phyloP scores from a whole-genome alignment of 2,329 filamentous ascomycete species.

The Daldinia sp. region DNA sequence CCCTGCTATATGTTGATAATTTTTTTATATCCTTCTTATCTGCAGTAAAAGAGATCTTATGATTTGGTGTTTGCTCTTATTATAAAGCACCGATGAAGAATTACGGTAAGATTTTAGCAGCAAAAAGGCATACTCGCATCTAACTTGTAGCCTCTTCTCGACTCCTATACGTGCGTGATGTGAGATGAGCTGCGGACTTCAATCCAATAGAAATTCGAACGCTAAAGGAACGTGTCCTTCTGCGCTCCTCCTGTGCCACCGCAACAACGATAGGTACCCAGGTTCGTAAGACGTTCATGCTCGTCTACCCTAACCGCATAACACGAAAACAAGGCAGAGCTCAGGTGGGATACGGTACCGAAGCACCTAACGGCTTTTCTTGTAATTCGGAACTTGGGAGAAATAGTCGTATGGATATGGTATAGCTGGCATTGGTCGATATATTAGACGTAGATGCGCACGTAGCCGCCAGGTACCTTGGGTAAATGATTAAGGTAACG shows the following conservation, averaged over 20 bases:
- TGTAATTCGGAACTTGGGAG: too few species aligned
- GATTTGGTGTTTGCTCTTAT: neutral
- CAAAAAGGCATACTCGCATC: neutral
- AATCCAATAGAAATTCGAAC: constrained; percentile 10
- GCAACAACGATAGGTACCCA: constrained; percentile 6
- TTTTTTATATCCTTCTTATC: neutral
- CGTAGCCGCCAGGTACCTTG: too few species aligned
- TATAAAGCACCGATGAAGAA: too few species aligned
- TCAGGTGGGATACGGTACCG: neutral
- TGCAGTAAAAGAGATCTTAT: neutral
- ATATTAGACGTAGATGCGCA: too few species aligned
- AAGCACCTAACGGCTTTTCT: too few species aligned
- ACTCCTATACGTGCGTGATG: neutral
- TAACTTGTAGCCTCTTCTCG: neutral
- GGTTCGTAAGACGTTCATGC: constrained; percentile 2
- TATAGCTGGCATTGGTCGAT: too few species aligned
- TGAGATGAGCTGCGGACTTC: constrained; percentile 3
- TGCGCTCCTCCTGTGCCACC: constrained; percentile 18
- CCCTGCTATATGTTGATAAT: too few species aligned
- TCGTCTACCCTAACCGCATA: neutral
- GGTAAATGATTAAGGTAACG: too few species aligned
- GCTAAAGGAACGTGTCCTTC: constrained; percentile 22
- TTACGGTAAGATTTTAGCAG: neutral
- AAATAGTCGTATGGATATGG: too few species aligned
- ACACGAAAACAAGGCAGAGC: neutral